Base-by-base conservation (phyloP, 345 rosid genomes). In the Mercurialis annua region DNA sequence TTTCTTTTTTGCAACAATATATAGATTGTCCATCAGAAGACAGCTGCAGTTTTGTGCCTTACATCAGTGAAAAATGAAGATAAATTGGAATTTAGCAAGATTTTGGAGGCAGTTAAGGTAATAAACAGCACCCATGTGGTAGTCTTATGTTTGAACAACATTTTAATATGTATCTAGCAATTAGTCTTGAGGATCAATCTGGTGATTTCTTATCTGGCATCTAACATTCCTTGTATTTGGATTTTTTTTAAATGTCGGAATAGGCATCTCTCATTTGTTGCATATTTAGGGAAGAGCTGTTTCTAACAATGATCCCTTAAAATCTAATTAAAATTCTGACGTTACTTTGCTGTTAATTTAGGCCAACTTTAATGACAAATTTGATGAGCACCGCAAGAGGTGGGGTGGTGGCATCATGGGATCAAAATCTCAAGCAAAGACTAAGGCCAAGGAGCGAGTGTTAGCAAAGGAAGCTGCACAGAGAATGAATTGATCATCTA, bases 351-450 rank as follows among this genome's bases (percentile, higher is more conserved):
- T n/a, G 11, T 0, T n/a, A 54, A 54, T 30, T 16, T 30, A 90
- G 91, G 96, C 88, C 15, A 86, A 86, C 79, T 88, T 88, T 49
- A 84, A 84, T 5, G 92, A 86, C 81, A 90, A 87, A 75, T 86
- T 70, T 15, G 94, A 87, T 0, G 92, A 86, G 77, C 73, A 83
- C 75, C 75, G 93, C 18, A 87, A 90, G 83, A 90, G 78, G 78
- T 90, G 94, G 92, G 94, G 94, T 6, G 92, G 97, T 15, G 94
- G 97, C 1, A 82, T 88, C 27, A 90, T 88, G 97, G 97, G 97
- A 2, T 83, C 94, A 17, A 90, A 90, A 73, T 88, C 97, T 2
- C 90, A 85, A 81, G 90, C 94, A 29, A 85, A 79, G 75, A 85
- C 87, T 57, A 88, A 86, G 70, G 94, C 97, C 7, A 85, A 77